These are phyloP conservation scores for Zhuliangozyma blackwelliae DNA, from an alignment of 1,139 yeast species.

Conservation along the genomic window DNA sequence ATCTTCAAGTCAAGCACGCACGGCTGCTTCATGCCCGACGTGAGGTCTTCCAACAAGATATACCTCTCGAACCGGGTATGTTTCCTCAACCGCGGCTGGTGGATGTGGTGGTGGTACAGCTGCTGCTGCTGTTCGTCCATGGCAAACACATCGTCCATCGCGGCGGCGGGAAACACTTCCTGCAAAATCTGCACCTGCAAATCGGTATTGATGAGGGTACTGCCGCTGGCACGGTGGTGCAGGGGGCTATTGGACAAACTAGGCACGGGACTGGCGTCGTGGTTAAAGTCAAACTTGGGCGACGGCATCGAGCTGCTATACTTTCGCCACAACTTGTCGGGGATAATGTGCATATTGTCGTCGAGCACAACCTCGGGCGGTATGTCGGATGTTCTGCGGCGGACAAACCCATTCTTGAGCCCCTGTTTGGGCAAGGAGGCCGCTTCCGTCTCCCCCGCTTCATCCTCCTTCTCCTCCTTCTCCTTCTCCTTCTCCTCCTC, in stretches of 20 bases:
- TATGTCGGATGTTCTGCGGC: neutral
- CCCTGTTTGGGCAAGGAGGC: neutral
- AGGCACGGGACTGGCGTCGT: slow-evolving; percentile 4
- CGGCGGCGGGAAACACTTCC: slow-evolving; percentile 34
- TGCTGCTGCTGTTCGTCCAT: slow-evolving; percentile 28
- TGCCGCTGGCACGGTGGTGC: slow-evolving; percentile 17
- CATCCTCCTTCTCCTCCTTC: neutral
- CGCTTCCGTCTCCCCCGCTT: neutral
- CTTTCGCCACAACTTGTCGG: slow-evolving; percentile 66
- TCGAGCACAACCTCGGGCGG: slow-evolving; percentile 80
- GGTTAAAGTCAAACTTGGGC: slow-evolving; percentile 15
- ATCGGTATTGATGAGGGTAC: slow-evolving; percentile 36
- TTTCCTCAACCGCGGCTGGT: slow-evolving; percentile 20
- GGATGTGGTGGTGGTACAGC: neutral
- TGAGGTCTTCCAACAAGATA: slow-evolving; percentile 86
- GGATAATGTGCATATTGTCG: slow-evolving; percentile 86
- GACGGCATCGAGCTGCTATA: slow-evolving; percentile 58
- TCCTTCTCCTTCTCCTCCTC: neutral
- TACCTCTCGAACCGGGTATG: slow-evolving; percentile 69
- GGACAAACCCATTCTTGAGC: neutral
- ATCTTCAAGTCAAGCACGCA: slow-evolving; percentile 93
- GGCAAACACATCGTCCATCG: slow-evolving; percentile 18
- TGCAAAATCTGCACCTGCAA: slow-evolving; percentile 37
- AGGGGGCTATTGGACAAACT: slow-evolving; percentile 11
- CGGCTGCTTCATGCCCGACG: slow-evolving; percentile 76